These are phyloP conservation scores for Lepiota brunneoincarnata DNA, from an alignment of 768 basidiomycete genomes.

Conservation along the genomic window DNA sequence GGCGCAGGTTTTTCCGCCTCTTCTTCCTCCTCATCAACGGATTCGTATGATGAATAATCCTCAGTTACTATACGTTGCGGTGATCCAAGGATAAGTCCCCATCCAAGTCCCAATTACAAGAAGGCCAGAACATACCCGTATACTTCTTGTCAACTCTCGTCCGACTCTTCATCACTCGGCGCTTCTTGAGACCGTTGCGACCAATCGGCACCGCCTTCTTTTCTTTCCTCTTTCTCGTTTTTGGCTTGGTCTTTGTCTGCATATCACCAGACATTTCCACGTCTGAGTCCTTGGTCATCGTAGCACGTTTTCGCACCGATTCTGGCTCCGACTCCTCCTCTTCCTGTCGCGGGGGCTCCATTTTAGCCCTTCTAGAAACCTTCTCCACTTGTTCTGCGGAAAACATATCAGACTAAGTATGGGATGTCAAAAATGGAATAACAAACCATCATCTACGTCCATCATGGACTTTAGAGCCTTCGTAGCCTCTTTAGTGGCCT, in stretches of 20 bases:
- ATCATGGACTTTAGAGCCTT: slow-evolving; percentile 59
- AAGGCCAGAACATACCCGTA: slow-evolving; percentile 46
- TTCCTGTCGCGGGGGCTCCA: slow-evolving; percentile 13
- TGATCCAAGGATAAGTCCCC: slow-evolving; percentile 5
- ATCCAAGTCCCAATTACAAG: background rate
- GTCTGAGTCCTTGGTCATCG: slow-evolving; percentile 27
- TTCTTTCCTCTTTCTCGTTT: slow-evolving; percentile 47
- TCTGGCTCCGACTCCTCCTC: slow-evolving; percentile 21
- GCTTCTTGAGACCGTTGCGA: slow-evolving; percentile 75
- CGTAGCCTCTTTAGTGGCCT: slow-evolving; percentile 29
- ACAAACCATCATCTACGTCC: slow-evolving; percentile 74
- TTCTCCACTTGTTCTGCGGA: slow-evolving; percentile 30
- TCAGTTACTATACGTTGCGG: slow-evolving; percentile 50
- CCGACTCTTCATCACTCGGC: slow-evolving; percentile 57
- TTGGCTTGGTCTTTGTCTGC: slow-evolving; percentile 33
- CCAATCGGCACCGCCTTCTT: slow-evolving; percentile 75
- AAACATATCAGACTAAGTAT: background rate
- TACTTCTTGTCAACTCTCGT: slow-evolving; percentile 61
- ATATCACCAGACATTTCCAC: slow-evolving; percentile 36
- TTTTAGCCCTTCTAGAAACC: slow-evolving; percentile 20
- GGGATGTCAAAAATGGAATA: background rate
- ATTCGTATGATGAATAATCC: slow-evolving; percentile 82
- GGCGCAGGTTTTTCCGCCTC: slow-evolving; percentile 15
- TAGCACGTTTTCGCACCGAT: slow-evolving; percentile 14
- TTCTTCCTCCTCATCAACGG: slow-evolving; percentile 59